Evolutionary conservation across 2,329 filamentous ascomycete species (phyloP).

Genomic region (Daldinia eschscholtzii): DNA sequence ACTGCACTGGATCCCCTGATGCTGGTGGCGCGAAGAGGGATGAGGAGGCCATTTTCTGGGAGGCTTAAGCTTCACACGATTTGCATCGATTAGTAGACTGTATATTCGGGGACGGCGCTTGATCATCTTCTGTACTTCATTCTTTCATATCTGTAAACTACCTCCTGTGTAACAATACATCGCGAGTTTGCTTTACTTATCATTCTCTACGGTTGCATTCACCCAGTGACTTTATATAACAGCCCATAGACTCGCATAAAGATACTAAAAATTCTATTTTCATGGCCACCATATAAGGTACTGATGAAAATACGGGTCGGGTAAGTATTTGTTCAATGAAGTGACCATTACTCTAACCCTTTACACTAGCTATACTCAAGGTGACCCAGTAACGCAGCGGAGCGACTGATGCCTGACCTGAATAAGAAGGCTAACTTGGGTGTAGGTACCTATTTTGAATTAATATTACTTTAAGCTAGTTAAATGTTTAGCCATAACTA

Average conservation of each 20-base stretch:
- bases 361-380: too few relatives aligned
- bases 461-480: background rate
- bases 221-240: background rate
- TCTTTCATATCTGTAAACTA: background rate
- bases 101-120: background rate
- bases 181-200: background rate
- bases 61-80: slow-evolving; percentile 13
- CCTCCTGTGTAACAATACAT: slow-evolving; percentile 2
- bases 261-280: too few relatives aligned
- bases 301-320: too few relatives aligned
- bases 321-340: too few relatives aligned
- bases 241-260: too few relatives aligned
- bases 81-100: background rate
- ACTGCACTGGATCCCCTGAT: slow-evolving; percentile 11
- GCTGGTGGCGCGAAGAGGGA: slow-evolving; percentile 1
- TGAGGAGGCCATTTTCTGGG: background rate
- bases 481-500: too few relatives aligned
- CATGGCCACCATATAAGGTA: too few relatives aligned
- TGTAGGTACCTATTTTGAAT: background rate
- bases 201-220: too few relatives aligned
- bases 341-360: too few relatives aligned
- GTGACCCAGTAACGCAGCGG: too few relatives aligned
- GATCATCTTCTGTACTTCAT: background rate
- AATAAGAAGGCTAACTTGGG: background rate
- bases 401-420: too few relatives aligned